Base-by-base conservation (phyloP, 805 yeast species). In the Candida sithepensis region DNA sequence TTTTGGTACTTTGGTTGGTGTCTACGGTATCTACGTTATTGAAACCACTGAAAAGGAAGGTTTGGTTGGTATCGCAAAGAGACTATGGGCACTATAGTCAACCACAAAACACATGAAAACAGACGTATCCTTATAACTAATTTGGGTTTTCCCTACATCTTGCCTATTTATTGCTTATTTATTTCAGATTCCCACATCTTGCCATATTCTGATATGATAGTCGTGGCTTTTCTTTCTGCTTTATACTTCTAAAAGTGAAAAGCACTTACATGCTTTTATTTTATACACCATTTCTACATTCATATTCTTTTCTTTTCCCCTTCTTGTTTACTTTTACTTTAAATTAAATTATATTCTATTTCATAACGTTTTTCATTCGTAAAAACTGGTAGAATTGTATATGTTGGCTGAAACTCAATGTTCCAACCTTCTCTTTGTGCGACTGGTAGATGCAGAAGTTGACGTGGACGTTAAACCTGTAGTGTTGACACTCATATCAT, bases 21-120 rank as follows among this genome's bases (percentile, higher is more conserved):
- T 81, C 20, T 87, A 84, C 64, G 96, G 96, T 47, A 63, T 85
- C 40, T 87, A 84, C 65, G 71, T 76, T 50, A 70, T 86, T 48
- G 94, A 86, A 67, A 76, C 81, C 44, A 75, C 74, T 52, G 82
- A 77, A 57, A 82, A 78, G 50, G 79, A 82, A 49, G 95, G 95
- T 40, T 53, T 87, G 39, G 66, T 77, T 32, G 80, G 78, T 46
- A 42, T 68, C 3, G 49, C 57, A 38, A 68, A 67, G 60, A 66
- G 59, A 53, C 40, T 68, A 19, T 68, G 70, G 71, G 56, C 54
- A 22, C 21, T 20, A 8, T 32, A 16, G 18, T 3, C 9, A 34
- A 34, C 5, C 6, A 34, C 36, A 12, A 32, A 32, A 12, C 36
- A 21, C 13, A 24, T 10, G 10, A 24, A 10, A 6, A 24, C 6